Evolutionary conservation across 495 filamentous ascomycete genomes (phyloP).

Genomic region (Oleoguttula mirabilis): DNA sequence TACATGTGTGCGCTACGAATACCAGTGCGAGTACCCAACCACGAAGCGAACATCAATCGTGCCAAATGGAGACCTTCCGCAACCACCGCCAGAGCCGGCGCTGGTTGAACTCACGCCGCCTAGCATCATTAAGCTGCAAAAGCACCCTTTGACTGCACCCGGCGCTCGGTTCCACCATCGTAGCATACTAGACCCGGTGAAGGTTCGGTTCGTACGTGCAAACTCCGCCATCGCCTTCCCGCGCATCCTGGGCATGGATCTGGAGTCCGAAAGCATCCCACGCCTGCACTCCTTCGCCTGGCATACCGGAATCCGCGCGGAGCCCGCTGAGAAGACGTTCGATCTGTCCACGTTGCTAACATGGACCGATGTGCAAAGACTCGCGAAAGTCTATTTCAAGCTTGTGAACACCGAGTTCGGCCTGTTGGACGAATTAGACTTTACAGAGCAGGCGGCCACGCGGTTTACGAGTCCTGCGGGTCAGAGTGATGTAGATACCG

Average conservation of each 20-base stretch:
- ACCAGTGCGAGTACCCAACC: constrained; percentile 34
- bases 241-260: constrained; percentile 36
- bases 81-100: constrained; percentile 3
- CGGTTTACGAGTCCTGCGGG: constrained; percentile 3
- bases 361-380: constrained; percentile 9
- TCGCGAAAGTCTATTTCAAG: constrained; percentile 33
- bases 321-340: constrained; percentile 4
- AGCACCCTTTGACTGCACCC: constrained; percentile 15
- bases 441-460: constrained; percentile 7
- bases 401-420: constrained; percentile 39
- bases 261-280: constrained; percentile 39
- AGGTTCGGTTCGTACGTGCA: constrained; percentile 31
- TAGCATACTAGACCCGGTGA: constrained; percentile 23
- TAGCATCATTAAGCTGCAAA: constrained; percentile 9
- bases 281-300: constrained; percentile 41
- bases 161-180: constrained; percentile 20
- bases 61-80: constrained; percentile 15
- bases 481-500: constrained; percentile 12
- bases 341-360: constrained; percentile 13
- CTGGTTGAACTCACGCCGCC: constrained; percentile 2
- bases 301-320: constrained; percentile 36
- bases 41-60: constrained; percentile 10
- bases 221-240: constrained; percentile 44
- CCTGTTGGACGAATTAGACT: constrained; percentile 31
- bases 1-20: constrained; percentile 38